These are phyloP conservation scores for Takashimella koratensis DNA, from an alignment of 1,284 basidiomycete genomes.

Conservation along the genomic window DNA sequence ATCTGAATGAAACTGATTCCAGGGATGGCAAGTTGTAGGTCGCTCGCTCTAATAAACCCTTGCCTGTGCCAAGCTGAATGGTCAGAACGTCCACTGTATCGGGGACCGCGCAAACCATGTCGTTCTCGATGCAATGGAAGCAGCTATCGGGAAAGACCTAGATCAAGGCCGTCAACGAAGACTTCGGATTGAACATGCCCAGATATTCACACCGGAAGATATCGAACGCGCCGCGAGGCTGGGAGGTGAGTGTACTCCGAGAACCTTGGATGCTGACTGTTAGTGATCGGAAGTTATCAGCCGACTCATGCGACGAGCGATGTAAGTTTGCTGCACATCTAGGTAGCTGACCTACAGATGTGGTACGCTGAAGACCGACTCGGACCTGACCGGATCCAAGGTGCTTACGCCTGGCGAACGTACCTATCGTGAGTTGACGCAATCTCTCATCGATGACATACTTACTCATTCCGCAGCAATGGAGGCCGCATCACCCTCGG, in stretches of 20 bases:
- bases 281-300: slow-evolving; percentile 87
- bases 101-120: slow-evolving; percentile 83
- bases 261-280: neutral
- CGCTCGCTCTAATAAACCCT: too few relatives aligned
- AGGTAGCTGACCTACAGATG: slow-evolving; percentile 57
- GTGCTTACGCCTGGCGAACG: slow-evolving; percentile 83
- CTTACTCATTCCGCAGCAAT: neutral
- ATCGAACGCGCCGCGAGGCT: slow-evolving; percentile 64
- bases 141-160: slow-evolving; percentile 52
- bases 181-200: slow-evolving; percentile 84
- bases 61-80: too few relatives aligned
- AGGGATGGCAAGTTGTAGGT: slow-evolving; percentile 52
- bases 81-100: slow-evolving; percentile 76
- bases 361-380: slow-evolving; percentile 77
- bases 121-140: slow-evolving; percentile 74
- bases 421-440: slow-evolving; percentile 65
- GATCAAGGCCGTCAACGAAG: slow-evolving; percentile 49
- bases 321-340: slow-evolving; percentile 24
- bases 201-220: slow-evolving; percentile 72
- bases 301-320: slow-evolving; percentile 70
- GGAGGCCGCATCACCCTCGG: slow-evolving; percentile 66
- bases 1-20: slow-evolving; percentile 2
- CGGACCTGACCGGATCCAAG: slow-evolving; percentile 71
- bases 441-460: neutral
- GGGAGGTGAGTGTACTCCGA: slow-evolving; percentile 57